A percentile compares a stretch with the other conserved stretches of the same genome.
phyloP scores from a whole-genome alignment of 176 grass and related monocot species.

The Triticum aestivum region IWGSC_CS_RefSeq_v2.1 NC_057798.1:534403463-534403962 shows the following conservation, averaged over 20 bases:
- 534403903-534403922: conserved; percentile 26
- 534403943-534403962: conserved; percentile 60
- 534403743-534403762: conserved; percentile 60
- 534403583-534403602: conserved; percentile 36
- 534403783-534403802: conserved; percentile 63
- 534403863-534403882: conserved; percentile 42
- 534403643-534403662: conserved; percentile 33
- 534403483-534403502: conserved; percentile 52
- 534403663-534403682: conserved; percentile 48
- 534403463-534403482: conserved; percentile 51
- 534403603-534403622: conserved; percentile 51
- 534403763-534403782: conserved; percentile 59
- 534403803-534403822: conserved; percentile 63
- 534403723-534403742: conserved; percentile 52
- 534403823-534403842: conserved; percentile 54
- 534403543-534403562: conserved; percentile 46
- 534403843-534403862: conserved; percentile 41
- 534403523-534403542: conserved; percentile 51
- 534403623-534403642: conserved; percentile 33
- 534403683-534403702: conserved; percentile 18
- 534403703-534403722: conserved; percentile 64
- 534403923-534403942: conserved; percentile 69
- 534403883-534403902: neutral
- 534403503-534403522: conserved; percentile 56
- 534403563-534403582: conserved; percentile 41